Evolutionary conservation across 2,329 filamentous ascomycete species (phyloP).

Genomic region (Metarhizium album): DNA sequence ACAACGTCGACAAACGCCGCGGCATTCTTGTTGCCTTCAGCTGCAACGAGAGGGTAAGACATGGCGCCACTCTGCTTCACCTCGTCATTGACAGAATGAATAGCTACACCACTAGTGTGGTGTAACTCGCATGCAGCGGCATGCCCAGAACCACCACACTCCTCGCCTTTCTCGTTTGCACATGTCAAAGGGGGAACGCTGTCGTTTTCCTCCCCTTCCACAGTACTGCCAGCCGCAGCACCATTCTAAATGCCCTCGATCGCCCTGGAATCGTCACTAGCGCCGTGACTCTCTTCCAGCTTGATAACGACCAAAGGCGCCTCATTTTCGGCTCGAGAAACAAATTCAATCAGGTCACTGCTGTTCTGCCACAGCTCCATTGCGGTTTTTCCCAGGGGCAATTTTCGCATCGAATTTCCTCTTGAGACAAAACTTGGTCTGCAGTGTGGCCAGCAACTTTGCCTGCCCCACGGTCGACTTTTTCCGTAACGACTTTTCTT

Average conservation of each 20-base stretch:
- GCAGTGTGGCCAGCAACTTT: neutral
- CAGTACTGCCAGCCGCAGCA: neutral
- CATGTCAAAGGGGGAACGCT: neutral
- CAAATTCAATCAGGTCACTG: neutral
- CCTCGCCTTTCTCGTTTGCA: neutral
- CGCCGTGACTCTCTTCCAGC: neutral
- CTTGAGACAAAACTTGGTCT: neutral
- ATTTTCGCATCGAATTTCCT: neutral
- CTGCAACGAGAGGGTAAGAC: neutral
- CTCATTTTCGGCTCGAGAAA: neutral
- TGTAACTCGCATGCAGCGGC: neutral
- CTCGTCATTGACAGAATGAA: neutral
- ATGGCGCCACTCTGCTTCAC: neutral
- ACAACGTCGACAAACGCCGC: neutral
- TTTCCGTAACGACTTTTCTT: too few species aligned
- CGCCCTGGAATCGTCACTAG: neutral
- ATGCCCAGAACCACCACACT: neutral
- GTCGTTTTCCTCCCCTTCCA: neutral
- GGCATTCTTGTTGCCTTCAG: neutral
- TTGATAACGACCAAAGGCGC: neutral
- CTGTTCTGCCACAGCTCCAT: constrained; percentile 6
- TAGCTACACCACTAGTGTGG: neutral
- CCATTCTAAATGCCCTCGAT: neutral
- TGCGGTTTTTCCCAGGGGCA: neutral
- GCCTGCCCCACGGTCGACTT: neutral